Base-by-base conservation (phyloP, 257 asterid genomes). In the Solanum corneliomulleri region DNA sequence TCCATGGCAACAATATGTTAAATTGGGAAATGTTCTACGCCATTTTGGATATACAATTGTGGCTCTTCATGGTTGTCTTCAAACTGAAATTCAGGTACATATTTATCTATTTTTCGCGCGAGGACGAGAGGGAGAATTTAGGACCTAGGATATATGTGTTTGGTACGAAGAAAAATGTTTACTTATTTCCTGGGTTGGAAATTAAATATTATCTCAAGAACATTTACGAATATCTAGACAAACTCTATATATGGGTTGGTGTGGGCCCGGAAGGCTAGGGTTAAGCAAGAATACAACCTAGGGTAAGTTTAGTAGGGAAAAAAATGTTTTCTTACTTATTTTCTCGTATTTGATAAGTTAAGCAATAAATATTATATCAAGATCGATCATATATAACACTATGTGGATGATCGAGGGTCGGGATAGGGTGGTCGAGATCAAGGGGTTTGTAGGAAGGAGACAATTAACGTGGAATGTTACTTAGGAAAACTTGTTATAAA, bases 51-150 rank as follows among this genome's bases (percentile, higher is more conserved):
- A 97, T 84, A 93, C 96, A 12, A 85, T 96, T 62, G 99, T 97
- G 0, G 98, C 99, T 87, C 91, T 97, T n/a, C 99, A 97, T 88
- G 99, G 99, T 64, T 97, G 98, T 89, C 91, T 95, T 56, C 97
- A 94, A 84, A 96, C 99, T 76, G 93, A 97, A 91, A 96, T 97
- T 87, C 99, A 97, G 97, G 99, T 94, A 83, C 76, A 39, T 39
- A 3, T 56, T 56, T 2, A 56, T 56, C 11, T 56, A 56, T 56
- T 2, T 56, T 18, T 18, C 4, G 47, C 2, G 16, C 2, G 47
- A 72, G 15, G 47, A 0, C 10, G 27, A 9, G 15, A 4, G 1
- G 29, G 47, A 9, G 78, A 33, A 14, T 71, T 3, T 33, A 71
- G 25, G 45, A 18, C 45, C 78, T 20, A 35, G 1, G 29, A 39